Evolutionary conservation across 768 basidiomycete genomes (phyloP).

Genomic region (Coprinellus micaceus): DNA sequence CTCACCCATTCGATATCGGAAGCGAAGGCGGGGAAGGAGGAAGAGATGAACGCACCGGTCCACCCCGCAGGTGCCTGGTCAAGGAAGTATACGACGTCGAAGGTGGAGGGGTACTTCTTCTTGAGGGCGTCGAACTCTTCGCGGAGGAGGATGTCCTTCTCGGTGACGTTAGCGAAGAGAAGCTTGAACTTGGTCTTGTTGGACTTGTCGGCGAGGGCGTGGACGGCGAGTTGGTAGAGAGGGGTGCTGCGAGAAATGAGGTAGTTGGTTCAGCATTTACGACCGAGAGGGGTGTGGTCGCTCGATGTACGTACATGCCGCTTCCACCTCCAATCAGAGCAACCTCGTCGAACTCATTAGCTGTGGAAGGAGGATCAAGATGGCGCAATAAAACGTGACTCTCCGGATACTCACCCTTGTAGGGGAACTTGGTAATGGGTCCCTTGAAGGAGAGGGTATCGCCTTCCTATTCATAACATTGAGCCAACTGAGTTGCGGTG

Average conservation of each 20-base stretch:
- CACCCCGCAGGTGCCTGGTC: slow-evolving; percentile 64
- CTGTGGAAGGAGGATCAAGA: slow-evolving; percentile 32
- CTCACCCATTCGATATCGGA: neutral
- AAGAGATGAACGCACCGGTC: slow-evolving; percentile 43
- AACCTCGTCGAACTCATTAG: slow-evolving; percentile 80
- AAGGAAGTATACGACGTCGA: slow-evolving; percentile 83
- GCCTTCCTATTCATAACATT: slow-evolving; percentile 46
- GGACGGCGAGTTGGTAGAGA: slow-evolving; percentile 74
- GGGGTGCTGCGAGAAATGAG: slow-evolving; percentile 54
- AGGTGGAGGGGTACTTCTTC: slow-evolving; percentile 62
- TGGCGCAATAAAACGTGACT: neutral
- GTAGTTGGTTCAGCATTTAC: neutral
- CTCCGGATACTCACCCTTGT: slow-evolving; percentile 53
- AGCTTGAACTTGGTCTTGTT: slow-evolving; percentile 96
- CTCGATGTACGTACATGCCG: slow-evolving; percentile 70
- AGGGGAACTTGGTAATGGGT: slow-evolving; percentile 83
- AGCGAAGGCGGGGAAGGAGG: neutral
- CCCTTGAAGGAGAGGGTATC: slow-evolving; percentile 86
- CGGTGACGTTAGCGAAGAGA: slow-evolving; percentile 86
- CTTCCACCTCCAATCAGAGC: slow-evolving; percentile 91
- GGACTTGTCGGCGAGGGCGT: slow-evolving; percentile 63
- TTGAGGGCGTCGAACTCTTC: slow-evolving; percentile 70
- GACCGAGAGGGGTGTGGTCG: neutral
- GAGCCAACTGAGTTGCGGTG: slow-evolving; percentile 4
- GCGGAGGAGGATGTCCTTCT: slow-evolving; percentile 85